phyloP scores from a whole-genome alignment of 768 basidiomycete species.

The Cantharellus anzutake region DNA sequence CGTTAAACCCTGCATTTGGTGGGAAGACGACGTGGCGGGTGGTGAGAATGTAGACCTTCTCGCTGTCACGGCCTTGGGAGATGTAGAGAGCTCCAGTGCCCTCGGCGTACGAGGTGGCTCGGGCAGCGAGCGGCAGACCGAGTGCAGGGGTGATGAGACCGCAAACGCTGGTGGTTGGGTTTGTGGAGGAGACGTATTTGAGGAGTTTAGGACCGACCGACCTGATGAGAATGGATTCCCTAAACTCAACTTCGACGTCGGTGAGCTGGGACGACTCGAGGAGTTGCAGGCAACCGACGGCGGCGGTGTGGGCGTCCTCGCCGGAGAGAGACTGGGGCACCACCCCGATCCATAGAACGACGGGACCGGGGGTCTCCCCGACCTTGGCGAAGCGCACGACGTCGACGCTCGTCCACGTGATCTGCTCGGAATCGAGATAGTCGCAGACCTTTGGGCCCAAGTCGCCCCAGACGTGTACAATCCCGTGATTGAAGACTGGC shows the following conservation, averaged over 20 bases:
- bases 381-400: conserved; percentile 9
- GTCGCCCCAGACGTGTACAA: conserved; percentile 10
- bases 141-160: conserved; percentile 19
- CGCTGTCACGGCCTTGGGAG: conserved; percentile 3
- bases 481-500: conserved; percentile 12
- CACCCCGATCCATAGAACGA: conserved; percentile 8
- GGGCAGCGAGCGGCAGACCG: conserved; percentile 14
- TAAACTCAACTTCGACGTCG: conserved; percentile 6
- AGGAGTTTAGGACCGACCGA: conserved; percentile 6
- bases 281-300: conserved; percentile 3
- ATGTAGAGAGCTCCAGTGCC: conserved; percentile 16
- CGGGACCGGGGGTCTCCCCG: conserved; percentile 4
- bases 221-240: conserved; percentile 2
- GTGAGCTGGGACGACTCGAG: not conserved
- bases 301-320: conserved; percentile 3
- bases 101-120: conserved; percentile 12
- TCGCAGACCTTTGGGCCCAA: conserved; percentile 5
- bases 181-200: conserved; percentile 3
- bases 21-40: conserved; percentile 4
- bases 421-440: conserved; percentile 1
- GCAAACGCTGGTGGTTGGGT: conserved; percentile 1
- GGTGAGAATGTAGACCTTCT: conserved; percentile 1
- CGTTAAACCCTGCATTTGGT: not conserved
- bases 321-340: conserved; percentile 1
- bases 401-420: conserved; percentile 9